These are phyloP conservation scores for Hyphopichia buzzinii DNA, from an alignment of 1,139 yeast species.

Conservation along the genomic window DNA sequence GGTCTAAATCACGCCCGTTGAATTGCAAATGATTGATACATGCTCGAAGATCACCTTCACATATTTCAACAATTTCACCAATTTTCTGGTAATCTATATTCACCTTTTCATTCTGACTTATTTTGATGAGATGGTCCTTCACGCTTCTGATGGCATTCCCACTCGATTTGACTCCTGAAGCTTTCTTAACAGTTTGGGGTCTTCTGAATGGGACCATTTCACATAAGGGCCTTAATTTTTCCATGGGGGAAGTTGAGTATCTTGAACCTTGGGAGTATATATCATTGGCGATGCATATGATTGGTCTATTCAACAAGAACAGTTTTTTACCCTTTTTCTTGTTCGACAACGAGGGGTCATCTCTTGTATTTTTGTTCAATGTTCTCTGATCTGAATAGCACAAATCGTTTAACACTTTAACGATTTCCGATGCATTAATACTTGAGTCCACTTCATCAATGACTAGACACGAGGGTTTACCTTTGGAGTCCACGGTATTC, in stretches of 20 bases:
- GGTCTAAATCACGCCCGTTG: constrained; percentile 29
- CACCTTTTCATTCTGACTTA: constrained; percentile 31
- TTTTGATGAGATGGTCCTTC: constrained; percentile 39
- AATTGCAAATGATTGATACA: constrained; percentile 85
- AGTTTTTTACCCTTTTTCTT: constrained; percentile 28
- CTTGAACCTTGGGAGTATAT: constrained; percentile 47
- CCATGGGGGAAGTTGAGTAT: constrained; percentile 46
- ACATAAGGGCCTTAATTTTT: constrained; percentile 67
- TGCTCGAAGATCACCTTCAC: constrained; percentile 85
- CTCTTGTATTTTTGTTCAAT: constrained; percentile 16
- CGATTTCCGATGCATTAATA: constrained; percentile 70
- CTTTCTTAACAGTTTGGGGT: constrained; percentile 47
- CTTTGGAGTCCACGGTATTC: constrained; percentile 50
- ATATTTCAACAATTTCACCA: constrained; percentile 59
- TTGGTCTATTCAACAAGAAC: constrained; percentile 67
- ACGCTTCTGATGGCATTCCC: constrained; percentile 38
- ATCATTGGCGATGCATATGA: constrained; percentile 90
- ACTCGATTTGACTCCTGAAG: constrained; percentile 29
- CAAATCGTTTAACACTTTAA: constrained; percentile 63
- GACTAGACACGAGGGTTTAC: constrained; percentile 74
- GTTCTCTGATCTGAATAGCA: constrained; percentile 59
- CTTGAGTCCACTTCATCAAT: constrained; percentile 93
- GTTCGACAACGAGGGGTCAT: constrained; percentile 11
- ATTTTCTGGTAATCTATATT: constrained; percentile 34
- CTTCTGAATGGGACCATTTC: constrained; percentile 69